A percentile compares a stretch with the other conserved stretches of the same genome.
phyloP scores from a whole-genome alignment of 1,139 yeast genomes.

The Debaryomyces robertsiae region DNA sequence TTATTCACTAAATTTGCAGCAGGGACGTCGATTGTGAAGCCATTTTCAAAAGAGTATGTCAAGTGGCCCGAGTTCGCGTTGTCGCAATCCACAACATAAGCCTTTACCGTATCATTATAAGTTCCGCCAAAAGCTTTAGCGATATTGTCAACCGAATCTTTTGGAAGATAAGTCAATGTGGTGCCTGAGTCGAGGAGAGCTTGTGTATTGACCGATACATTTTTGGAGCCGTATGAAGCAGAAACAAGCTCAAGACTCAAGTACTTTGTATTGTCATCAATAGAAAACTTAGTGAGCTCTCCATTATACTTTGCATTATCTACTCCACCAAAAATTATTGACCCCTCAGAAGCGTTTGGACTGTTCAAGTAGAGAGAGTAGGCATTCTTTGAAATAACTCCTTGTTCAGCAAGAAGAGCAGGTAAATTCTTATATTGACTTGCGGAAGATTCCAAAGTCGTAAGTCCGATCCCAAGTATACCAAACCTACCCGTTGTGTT shows the following conservation, averaged over 20 bases:
- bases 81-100: slow-evolving; percentile 25
- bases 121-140: slow-evolving; percentile 24
- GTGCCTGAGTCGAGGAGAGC: slow-evolving; percentile 28
- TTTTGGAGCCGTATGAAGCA: slow-evolving; percentile 9
- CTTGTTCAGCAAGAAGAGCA: slow-evolving; percentile 26
- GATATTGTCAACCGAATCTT: not conserved
- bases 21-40: slow-evolving; percentile 38
- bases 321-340: slow-evolving; percentile 33
- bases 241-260: slow-evolving; percentile 1
- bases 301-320: slow-evolving; percentile 32
- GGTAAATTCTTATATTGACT: slow-evolving; percentile 29
- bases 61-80: slow-evolving; percentile 21
- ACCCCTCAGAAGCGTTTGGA: slow-evolving; percentile 24
- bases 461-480: slow-evolving; percentile 38
- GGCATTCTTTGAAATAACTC: slow-evolving; percentile 29
- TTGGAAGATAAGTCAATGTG: slow-evolving; percentile 31
- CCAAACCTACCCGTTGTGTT: slow-evolving; percentile 36
- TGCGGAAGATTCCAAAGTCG: slow-evolving; percentile 4
- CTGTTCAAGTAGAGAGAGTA: slow-evolving; percentile 37
- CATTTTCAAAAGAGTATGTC: slow-evolving; percentile 41
- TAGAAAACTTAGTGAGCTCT: slow-evolving; percentile 14
- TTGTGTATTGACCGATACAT: not conserved
- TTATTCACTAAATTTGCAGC: slow-evolving; percentile 25
- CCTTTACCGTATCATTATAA: slow-evolving; percentile 15
- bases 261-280: not conserved